Base-by-base conservation (phyloP, 805 yeast species). In the Starmerella sp. region DNA sequence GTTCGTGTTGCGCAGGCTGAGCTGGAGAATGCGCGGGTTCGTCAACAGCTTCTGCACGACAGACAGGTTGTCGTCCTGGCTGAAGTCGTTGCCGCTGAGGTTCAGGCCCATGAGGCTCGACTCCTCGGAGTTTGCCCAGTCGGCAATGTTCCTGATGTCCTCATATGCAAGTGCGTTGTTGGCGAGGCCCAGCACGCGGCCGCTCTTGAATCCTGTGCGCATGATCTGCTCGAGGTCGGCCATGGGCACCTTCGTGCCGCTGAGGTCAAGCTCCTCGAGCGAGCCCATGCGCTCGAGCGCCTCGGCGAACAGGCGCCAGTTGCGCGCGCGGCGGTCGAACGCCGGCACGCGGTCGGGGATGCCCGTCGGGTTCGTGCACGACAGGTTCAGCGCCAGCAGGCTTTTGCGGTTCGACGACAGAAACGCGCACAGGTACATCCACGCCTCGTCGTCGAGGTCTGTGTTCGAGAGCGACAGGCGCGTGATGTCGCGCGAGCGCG, bases 401-500 rank as follows among this genome's bases (percentile, higher is more conserved):
- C 64, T 48, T 53, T 73, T 76, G 63, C 84, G 84, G 64, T 81
- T 72, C 14, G 32, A 31, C 6, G 86, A 71, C 50, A 89, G 67
- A 58, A 87, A 86, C 75, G 83, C 83, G 66, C 95, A 86, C 46
- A 90, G 71, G 47, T 79, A 71, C 57, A 79, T 76, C 97, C 97
- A 90, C 38, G 91, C 90, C 49, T 77, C 77, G 1, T 69, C 69
- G 63, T 83, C 81, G 51, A 90, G 77, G 5, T 84, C 81, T 0
- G 91, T 86, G 66, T 90, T 90, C 62, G 91, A 73, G 59, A 91
- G 70, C 7, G 93, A 82, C 31, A 91, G 65, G 63, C 86, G 85
- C 59, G 83, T 85, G 52, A 90, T 67, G 48, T 79, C 79, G 5
- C 75, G 75, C 53, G 89, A 84, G 43, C 81, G 78, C 36, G 80